Evolutionary conservation across 2,329 filamentous ascomycete species (phyloP), one percentile per base, ranked within the genome.

Genomic region (Trichoderma afroharzianum): DNA sequence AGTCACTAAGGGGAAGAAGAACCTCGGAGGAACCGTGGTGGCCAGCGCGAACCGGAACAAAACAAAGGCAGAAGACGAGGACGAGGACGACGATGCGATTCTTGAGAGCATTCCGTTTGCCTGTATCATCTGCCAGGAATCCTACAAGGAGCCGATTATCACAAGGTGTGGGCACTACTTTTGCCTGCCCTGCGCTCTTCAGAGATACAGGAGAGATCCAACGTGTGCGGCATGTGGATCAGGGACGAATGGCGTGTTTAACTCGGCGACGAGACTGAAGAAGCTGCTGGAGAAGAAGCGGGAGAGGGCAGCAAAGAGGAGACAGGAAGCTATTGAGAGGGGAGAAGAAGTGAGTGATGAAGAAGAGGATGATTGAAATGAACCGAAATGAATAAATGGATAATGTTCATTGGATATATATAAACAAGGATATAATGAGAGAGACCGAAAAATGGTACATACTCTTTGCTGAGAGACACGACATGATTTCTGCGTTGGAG

Each of bases 111-210:
- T 97, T 26, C 95, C 95, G 0, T 97, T 97, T 79, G 93, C 90
- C 1, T 98, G 95, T 80, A 89, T 97, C 74, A 93, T 97, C 73
- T 98, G 95, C 85, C 90, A 91, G 76, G 88, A 90, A 47, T 82
- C 90, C 1, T 98, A 97, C 82, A 92, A 90, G 76, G 87, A 88
- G 71, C 95, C 96, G 0, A 88, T 98, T 14, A 84, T 95, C 28
- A 98, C 96, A 14, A 92, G 94, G 75, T 99, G 96, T 76, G 93
- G 94, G 0, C 96, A 99, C 80, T 98, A 98, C 81, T 98, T 98
- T 79, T 99, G 96, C 79, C 93, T 98, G 80, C 86, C 88, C 1
- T 99, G 96, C 81, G 96, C 96, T 30, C 84, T 98, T 76, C 90
- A 93, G 79, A 84, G 95, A 74, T 98, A 98, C 79, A 87, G 92